Evolutionary conservation across 2,329 filamentous ascomycete genomes (phyloP), one percentile per base, ranked within the genome.

Genomic region (Epicoccum sorghinum): DNA sequence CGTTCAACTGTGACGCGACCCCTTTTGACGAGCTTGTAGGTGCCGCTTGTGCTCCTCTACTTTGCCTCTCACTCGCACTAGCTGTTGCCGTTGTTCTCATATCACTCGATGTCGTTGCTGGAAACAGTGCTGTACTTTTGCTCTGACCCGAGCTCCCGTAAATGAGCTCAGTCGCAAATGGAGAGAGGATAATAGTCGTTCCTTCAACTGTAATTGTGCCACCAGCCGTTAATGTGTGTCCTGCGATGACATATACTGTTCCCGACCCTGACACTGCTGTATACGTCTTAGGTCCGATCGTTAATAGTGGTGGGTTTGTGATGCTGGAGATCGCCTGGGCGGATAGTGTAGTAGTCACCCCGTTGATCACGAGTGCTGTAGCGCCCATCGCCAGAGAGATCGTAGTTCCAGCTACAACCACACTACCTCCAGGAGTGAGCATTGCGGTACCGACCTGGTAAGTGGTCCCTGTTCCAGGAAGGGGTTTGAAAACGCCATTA

Each of bases 241-340:
- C 77, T 1, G 56, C 71, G 4, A 81, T 62, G 38, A 74, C 73
- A 63, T 77, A 80, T 30, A 78, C 75, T 1, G 77, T 79, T 2
- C 77, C 77, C 27, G 77, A 77, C 57, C 80, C 79, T 1, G 74
- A 74, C 2, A 75, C 78, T 35, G 77, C 70, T 1, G 69, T 74
- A 3, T 5, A 72, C 1, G 67, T 73, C 4, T 62, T 48, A 8
- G 60, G 58, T 8, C 64, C 71, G n/a, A 76, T 60, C 7, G 69
- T 73, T 67, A 6, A 59, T 49, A 71, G 63, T 0, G 69, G 70
- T 7, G 77, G 77, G 18, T 80, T 62, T 1, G 75, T 79, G 25
- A 78, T 55, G 9, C 78, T 54, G 7, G 74, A 71, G 23, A 69
- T 63, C 7, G 64, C 58, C 12, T 55, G 53, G 4, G 52, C 46